A percentile compares a stretch with the other conserved stretches of the same genome.
Conservation (phyloP, 768 basidiomycete genomes). For the Auricularia heimuer region DNA sequence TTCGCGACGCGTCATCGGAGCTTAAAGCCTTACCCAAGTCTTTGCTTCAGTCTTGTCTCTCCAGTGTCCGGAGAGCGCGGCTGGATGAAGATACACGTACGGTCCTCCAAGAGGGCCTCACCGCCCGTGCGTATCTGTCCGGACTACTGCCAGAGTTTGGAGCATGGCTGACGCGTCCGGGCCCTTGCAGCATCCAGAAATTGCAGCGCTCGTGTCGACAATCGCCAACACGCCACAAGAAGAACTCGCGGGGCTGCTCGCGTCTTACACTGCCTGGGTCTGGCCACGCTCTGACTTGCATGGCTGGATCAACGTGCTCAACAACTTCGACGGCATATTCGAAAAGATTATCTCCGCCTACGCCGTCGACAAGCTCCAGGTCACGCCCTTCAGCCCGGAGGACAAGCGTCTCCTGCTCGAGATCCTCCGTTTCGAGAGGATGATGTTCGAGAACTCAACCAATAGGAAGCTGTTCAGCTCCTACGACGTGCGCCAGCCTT, state of each 20-base stretch:
- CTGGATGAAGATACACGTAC: constrained; percentile 69
- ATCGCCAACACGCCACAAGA: constrained; percentile 58
- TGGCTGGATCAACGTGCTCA: constrained; percentile 91
- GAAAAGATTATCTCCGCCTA: constrained; percentile 77
- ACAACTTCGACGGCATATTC: constrained; percentile 87
- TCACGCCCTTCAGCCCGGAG: constrained; percentile 62
- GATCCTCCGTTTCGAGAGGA: constrained; percentile 79
- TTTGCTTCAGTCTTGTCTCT: not conserved
- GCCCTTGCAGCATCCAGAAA: constrained; percentile 54
- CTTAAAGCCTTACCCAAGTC: not conserved
- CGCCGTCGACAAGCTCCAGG: constrained; percentile 75
- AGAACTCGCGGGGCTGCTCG: constrained; percentile 58
- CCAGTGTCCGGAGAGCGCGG: not conserved
- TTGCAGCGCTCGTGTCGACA: constrained; percentile 69
- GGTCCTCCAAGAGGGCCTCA: constrained; percentile 55
- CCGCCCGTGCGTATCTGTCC: constrained; percentile 50
- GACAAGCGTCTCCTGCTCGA: constrained; percentile 69
- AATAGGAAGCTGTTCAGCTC: constrained; percentile 94
- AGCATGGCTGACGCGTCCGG: constrained; percentile 13
- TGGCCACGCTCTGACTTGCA: constrained; percentile 96
- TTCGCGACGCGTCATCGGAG: not conserved
- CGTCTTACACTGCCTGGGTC: constrained; percentile 71
- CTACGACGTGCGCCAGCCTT: constrained; percentile 71
- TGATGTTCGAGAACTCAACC: constrained; percentile 94
- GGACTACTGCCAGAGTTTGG: constrained; percentile 5